Evolutionary conservation across 2,329 filamentous ascomycete species (phyloP), one percentile per base, ranked within the genome.

Genomic region (Penicillium thymicola): DNA sequence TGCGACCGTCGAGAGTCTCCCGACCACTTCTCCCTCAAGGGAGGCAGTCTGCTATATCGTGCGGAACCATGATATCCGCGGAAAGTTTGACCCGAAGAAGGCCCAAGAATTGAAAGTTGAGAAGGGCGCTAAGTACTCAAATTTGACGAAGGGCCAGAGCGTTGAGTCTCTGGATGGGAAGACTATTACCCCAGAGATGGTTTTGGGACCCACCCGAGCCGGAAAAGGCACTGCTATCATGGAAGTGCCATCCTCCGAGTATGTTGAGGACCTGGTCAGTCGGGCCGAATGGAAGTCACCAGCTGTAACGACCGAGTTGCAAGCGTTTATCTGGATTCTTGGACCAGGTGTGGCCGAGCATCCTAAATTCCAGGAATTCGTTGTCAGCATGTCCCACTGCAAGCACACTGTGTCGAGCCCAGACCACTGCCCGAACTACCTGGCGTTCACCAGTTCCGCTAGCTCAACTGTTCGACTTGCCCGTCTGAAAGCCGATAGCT

Each of bases 1-100:
- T 16, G 84, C 88, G 5, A 73, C 81, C 54, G 76, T 92, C 11
- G 70, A 81, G 16, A 75, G 72, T 14, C 80, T 97, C 2, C 94
- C 94, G 0, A 79, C 79, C 0, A 89, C 90, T 0, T 76, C 79
- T 21, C 88, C 87, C 5, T 84, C 84, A 0, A 78, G 79, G 28
- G 85, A 87, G 45, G 87, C 90, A 6, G 78, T 97, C 64, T 96
- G 89, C 56, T 99, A 99, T 73, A 87, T 99, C 56, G 82, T 96
- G 69, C 89, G 90, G 64, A 85, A 85, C 52, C 85, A 91, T 60
- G 80, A 86, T 37, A 82, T 88, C 52, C 85, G 94, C 52, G 94
- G 94, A 51, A 93, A 88, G 67, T 97, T 99, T 68, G 81, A 90
- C 58, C 76, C 84, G 0, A 70, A 81, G 46, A 84, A 80, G 55